phyloP scores from a whole-genome alignment of 208 protist genomes.

The Trichomonas gallinae region DNA sequence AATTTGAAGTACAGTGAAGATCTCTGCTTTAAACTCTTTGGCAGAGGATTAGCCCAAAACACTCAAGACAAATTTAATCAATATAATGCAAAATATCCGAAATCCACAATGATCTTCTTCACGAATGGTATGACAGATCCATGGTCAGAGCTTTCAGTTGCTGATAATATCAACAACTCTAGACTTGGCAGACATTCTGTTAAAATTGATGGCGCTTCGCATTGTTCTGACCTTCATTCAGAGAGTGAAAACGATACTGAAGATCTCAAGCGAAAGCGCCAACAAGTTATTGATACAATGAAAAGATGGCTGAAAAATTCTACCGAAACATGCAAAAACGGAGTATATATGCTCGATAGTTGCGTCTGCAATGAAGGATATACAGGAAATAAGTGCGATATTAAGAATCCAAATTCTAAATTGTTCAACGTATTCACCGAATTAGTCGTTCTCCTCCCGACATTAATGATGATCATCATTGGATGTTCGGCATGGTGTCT shows the following conservation, averaged over 20 bases:
- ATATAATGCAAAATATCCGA: background rate
- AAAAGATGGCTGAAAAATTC: background rate
- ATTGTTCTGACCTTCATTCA: background rate
- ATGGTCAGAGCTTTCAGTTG: background rate
- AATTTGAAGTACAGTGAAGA: background rate
- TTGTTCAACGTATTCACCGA: background rate
- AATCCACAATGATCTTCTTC: background rate
- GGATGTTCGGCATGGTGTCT: background rate
- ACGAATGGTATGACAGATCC: background rate
- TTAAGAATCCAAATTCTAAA: no score
- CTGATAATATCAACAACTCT: background rate
- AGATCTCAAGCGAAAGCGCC: background rate
- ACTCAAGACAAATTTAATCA: background rate
- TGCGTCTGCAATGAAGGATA: background rate
- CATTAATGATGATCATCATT: background rate
- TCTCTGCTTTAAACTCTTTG: background rate
- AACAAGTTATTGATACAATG: background rate
- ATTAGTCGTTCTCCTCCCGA: background rate
- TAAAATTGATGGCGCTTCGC: background rate
- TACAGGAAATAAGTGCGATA: background rate
- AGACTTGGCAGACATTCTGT: background rate
- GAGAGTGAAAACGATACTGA: background rate
- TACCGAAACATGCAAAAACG: background rate
- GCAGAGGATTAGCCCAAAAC: background rate
- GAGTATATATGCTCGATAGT: background rate